Evolutionary conservation across 345 rosid genomes (phyloP).

Genomic region (Bruguiera gymnorhiza): DNA sequence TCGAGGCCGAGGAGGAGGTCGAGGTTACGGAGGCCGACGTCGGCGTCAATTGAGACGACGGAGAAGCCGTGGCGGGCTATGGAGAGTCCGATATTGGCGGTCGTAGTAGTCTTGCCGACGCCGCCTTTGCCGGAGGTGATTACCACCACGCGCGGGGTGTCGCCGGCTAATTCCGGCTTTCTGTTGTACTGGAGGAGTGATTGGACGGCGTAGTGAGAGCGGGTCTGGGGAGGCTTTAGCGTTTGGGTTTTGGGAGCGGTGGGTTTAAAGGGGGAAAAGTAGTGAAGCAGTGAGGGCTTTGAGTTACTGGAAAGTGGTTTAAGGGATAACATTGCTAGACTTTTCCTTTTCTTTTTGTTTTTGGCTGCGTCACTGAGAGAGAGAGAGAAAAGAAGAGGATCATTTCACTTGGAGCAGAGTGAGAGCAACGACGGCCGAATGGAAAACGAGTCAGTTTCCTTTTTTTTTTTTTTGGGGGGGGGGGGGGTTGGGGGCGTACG

Average conservation of each 20-base stretch:
- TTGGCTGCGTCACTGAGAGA: too few relatives aligned
- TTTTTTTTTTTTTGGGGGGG: too few relatives aligned
- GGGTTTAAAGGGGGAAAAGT: constrained; percentile 24
- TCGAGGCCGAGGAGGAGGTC: constrained; percentile 93
- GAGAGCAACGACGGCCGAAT: too few relatives aligned
- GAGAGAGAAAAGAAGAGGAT: too few relatives aligned
- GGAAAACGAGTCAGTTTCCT: too few relatives aligned
- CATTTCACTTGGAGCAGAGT: too few relatives aligned
- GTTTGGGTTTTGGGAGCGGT: constrained; percentile 19
- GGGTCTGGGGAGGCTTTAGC: constrained; percentile 18
- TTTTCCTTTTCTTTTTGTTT: too few relatives aligned
- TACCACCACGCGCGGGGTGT: constrained; percentile 91
- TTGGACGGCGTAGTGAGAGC: constrained; percentile 21
- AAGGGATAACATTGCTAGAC: constrained; percentile 43
- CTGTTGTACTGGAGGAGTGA: constrained; percentile 90
- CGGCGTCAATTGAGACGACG: constrained; percentile 89
- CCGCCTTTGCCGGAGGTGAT: constrained; percentile 99
- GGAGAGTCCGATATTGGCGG: constrained; percentile 98
- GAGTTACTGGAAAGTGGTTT: constrained; percentile 32
- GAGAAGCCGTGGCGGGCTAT: constrained; percentile 91
- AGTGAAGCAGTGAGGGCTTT: constrained; percentile 33
- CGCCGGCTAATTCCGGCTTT: constrained; percentile 87
- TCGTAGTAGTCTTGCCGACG: constrained; percentile 92
- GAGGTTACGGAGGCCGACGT: constrained; percentile 90
- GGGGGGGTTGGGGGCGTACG: too few relatives aligned